Conservation (phyloP, 2,329 filamentous ascomycete species). For the Dichotomopilus funicola region DNA sequence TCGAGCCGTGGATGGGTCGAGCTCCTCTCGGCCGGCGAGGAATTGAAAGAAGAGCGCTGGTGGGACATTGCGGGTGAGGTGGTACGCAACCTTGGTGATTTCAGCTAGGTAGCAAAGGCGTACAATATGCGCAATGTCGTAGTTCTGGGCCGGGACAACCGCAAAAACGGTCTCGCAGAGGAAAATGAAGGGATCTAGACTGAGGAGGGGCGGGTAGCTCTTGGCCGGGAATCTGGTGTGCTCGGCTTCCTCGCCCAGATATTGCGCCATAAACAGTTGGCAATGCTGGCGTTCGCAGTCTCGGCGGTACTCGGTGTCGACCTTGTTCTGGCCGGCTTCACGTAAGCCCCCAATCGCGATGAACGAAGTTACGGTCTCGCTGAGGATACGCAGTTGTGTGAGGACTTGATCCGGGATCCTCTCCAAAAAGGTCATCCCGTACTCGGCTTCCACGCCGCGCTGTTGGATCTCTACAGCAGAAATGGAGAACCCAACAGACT, state of each 20-base stretch:
- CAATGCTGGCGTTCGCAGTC: conserved; percentile 67
- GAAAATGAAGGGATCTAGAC: conserved; percentile 70
- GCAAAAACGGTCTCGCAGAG: conserved; percentile 72
- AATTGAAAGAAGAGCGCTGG: conserved; percentile 42
- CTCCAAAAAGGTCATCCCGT: conserved; percentile 69
- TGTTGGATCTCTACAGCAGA: conserved; percentile 87
- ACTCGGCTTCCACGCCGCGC: conserved; percentile 69
- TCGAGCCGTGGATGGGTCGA: conserved; percentile 43
- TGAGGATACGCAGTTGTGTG: conserved; percentile 79
- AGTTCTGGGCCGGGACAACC: conserved; percentile 57
- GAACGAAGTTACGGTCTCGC: conserved; percentile 84
- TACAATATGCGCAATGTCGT: conserved; percentile 73
- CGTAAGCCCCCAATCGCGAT: conserved; percentile 67
- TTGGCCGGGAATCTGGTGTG: conserved; percentile 38
- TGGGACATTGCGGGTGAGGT: conserved; percentile 50
- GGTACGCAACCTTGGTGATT: conserved; percentile 71
- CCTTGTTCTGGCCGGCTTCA: conserved; percentile 51
- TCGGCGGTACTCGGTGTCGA: conserved; percentile 59
- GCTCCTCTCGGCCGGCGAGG: conserved; percentile 34
- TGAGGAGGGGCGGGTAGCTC: conserved; percentile 52
- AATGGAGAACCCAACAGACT: conserved; percentile 74
- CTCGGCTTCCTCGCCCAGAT: conserved; percentile 38
- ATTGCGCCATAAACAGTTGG: conserved; percentile 64
- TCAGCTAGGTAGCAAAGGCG: conserved; percentile 86
- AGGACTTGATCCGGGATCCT: conserved; percentile 78